A percentile compares a stretch with the other conserved stretches of the same genome.
These are phyloP conservation scores for Pelargonium exstipulatum DNA, from an alignment of 441 rosid species.

Conservation along the genomic window DNA sequence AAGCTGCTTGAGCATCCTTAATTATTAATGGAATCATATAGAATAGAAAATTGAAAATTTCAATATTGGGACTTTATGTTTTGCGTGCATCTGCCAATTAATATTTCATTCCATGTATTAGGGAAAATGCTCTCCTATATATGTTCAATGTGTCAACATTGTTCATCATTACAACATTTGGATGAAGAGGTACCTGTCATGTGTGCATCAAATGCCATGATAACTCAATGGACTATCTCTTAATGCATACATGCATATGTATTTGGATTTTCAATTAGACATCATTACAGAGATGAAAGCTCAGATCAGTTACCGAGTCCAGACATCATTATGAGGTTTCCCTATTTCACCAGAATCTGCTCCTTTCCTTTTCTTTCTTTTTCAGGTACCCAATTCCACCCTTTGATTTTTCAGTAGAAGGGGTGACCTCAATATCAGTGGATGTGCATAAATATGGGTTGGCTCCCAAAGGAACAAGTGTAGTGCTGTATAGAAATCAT, in stretches of 20 bases:
- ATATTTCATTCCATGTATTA: background rate
- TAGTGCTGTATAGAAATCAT: conserved; percentile 85
- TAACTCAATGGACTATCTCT: background rate
- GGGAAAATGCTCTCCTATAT: background rate
- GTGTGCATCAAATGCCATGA: background rate
- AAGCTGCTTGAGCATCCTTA: background rate
- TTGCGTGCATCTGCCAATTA: background rate
- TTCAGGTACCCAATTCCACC: conserved; percentile 70
- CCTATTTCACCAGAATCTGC: background rate
- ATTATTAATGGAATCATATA: background rate
- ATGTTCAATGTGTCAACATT: background rate
- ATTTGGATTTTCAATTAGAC: background rate
- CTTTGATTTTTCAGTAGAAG: conserved; percentile 78
- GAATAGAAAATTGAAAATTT: background rate
- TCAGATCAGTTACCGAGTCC: too few species aligned
- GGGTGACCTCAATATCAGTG: conserved; percentile 82
- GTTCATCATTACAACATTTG: background rate
- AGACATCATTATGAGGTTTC: background rate
- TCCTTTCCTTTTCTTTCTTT: conserved; percentile 12
- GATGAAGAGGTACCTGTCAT: background rate
- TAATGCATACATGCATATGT: background rate
- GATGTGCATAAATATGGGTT: conserved; percentile 98
- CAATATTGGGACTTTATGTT: background rate
- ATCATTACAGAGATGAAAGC: background rate
- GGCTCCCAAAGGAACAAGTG: conserved; percentile 94